phyloP scores from a whole-genome alignment of 306 rosid genomes.

The Inga oerstediana region DNA sequence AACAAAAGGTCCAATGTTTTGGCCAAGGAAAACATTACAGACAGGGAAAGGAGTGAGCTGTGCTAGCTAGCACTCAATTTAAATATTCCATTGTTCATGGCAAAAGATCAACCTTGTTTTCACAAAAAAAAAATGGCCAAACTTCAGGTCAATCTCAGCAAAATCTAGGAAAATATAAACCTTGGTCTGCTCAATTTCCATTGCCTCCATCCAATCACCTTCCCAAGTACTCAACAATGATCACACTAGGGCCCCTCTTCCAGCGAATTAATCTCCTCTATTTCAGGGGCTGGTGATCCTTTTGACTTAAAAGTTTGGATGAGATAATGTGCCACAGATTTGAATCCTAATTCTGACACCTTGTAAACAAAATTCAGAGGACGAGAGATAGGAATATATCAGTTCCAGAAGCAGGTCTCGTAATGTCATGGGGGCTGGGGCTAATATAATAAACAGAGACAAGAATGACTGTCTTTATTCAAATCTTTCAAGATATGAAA shows the following conservation, averaged over 20 bases:
- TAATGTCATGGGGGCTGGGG: not conserved
- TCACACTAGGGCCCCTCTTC: constrained; percentile 7
- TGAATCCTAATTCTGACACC: constrained; percentile 49
- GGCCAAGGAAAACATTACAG: not conserved
- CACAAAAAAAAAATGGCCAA: not conserved
- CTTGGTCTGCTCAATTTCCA: not conserved
- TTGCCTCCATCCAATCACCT: not conserved
- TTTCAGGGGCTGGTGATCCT: constrained; percentile 20
- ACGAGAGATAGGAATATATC: not conserved
- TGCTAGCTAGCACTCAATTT: not conserved
- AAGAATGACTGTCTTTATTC: not conserved
- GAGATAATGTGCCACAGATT: constrained; percentile 61
- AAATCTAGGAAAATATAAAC: not conserved
- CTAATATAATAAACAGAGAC: not conserved
- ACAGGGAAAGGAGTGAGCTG: not conserved
- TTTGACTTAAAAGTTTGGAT: constrained; percentile 36
- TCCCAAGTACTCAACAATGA: not conserved
- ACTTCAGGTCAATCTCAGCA: not conserved
- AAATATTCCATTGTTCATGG: constrained; percentile 2
- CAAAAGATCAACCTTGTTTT: constrained; percentile 25
- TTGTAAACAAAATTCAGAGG: constrained; percentile 25
- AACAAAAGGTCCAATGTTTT: not conserved
- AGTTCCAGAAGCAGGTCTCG: constrained; percentile 13
- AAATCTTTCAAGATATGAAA: not conserved
- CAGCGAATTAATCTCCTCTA: not conserved